Conservation (phyloP, 2,329 filamentous ascomycete genomes). For the Cordyceps militaris region DNA sequence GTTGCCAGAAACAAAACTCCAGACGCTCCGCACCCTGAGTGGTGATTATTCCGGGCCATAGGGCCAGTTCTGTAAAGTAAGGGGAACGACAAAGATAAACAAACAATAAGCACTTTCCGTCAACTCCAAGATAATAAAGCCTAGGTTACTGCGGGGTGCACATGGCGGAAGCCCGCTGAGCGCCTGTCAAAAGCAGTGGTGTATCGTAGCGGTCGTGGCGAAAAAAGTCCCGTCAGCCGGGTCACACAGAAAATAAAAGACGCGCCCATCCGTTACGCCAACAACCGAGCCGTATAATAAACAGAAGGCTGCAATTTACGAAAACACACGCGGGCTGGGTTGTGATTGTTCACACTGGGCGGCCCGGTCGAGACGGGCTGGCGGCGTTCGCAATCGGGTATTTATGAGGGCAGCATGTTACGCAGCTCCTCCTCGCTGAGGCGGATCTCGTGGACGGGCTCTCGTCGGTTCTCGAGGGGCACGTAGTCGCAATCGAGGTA, state of each 20-base stretch:
- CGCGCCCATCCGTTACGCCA: background rate
- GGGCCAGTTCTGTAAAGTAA: slow-evolving; percentile 11
- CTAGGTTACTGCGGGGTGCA: background rate
- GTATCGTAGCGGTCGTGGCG: slow-evolving; percentile 9
- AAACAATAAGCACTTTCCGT: slow-evolving; percentile 4
- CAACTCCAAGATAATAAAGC: slow-evolving; percentile 6
- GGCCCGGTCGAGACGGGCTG: background rate
- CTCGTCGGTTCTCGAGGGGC: slow-evolving; percentile 66
- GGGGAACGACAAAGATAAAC: background rate
- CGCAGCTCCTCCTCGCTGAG: slow-evolving; percentile 71
- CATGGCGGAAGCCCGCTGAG: background rate
- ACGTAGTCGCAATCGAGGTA: slow-evolving; percentile 69
- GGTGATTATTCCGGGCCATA: slow-evolving; percentile 8
- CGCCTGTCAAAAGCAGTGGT: background rate
- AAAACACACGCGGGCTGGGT: background rate
- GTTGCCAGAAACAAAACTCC: slow-evolving; percentile 1
- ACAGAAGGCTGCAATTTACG: background rate
- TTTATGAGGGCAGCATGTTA: slow-evolving; percentile 56
- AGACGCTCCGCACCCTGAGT: background rate
- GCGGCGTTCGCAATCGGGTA: background rate
- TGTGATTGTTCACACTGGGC: background rate
- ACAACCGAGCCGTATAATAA: background rate
- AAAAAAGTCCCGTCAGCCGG: background rate
- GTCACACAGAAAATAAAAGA: background rate
- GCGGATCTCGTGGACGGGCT: slow-evolving; percentile 71